Evolutionary conservation across 768 basidiomycete species (phyloP).

Genomic region (Naganishia onofrii): DNA sequence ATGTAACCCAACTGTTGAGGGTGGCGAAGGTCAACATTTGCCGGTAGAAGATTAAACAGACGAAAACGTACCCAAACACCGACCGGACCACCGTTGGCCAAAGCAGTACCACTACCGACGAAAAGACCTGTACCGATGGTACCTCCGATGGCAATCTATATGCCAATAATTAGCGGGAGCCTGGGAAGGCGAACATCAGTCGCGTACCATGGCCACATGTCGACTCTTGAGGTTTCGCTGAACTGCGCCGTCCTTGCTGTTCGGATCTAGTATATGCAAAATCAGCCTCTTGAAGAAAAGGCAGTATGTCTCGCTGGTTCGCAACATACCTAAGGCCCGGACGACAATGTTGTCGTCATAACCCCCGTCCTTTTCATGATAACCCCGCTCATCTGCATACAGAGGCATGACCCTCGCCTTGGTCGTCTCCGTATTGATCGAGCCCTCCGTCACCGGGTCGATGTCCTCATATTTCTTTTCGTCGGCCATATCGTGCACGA

Average conservation of each 20-base stretch:
- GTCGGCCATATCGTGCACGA: constrained; percentile 9
- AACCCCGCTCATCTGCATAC: constrained; percentile 18
- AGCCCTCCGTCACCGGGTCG: constrained; percentile 6
- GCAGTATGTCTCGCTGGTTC: too few species aligned
- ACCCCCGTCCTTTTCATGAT: constrained; percentile 14
- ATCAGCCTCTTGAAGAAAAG: not conserved
- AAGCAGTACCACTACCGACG: constrained; percentile 45
- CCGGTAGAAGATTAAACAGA: not conserved
- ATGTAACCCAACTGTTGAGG: constrained; percentile 30
- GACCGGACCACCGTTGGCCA: constrained; percentile 46
- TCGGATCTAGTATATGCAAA: constrained; percentile 16
- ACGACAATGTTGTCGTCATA: constrained; percentile 14
- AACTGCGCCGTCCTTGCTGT: constrained; percentile 35
- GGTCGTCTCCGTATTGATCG: not conserved
- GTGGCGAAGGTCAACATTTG: constrained; percentile 29
- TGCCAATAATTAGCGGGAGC: not conserved
- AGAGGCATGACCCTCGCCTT: constrained; percentile 22
- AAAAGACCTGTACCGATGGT: constrained; percentile 53
- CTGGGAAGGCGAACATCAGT: not conserved
- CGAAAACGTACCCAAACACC: constrained; percentile 39
- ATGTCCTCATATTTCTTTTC: constrained; percentile 22
- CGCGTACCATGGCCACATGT: constrained; percentile 47
- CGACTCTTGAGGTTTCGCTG: constrained; percentile 48
- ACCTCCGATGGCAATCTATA: constrained; percentile 49
- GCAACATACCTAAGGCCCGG: not conserved